phyloP scores from a whole-genome alignment of 768 basidiomycete genomes.

The Mycena filopes region DNA sequence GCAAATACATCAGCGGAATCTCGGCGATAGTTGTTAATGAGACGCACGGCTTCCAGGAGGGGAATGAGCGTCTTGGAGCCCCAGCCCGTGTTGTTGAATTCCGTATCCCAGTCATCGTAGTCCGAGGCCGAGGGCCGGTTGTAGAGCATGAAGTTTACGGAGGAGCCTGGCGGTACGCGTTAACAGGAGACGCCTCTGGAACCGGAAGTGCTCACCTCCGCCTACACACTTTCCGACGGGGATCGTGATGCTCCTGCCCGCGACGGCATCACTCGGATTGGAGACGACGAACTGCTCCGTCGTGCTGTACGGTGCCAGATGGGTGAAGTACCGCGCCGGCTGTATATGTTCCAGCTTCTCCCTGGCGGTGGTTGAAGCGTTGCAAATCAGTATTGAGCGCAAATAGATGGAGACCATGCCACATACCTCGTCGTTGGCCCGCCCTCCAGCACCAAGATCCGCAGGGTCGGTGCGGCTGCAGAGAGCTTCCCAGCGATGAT shows the following conservation, averaged over 20 bases:
- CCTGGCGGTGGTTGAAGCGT: constrained; percentile 27
- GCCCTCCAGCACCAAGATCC: no score
- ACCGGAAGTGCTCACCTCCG: no score
- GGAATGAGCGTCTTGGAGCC: constrained; percentile 29
- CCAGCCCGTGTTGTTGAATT: constrained; percentile 37
- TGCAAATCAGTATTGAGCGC: no score
- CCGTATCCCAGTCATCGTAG: constrained; percentile 42
- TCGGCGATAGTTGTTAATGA: no score
- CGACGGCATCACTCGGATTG: not conserved
- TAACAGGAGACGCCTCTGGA: constrained; percentile 40
- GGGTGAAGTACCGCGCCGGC: constrained; percentile 46
- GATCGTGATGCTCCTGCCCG: not conserved
- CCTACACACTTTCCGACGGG: no score
- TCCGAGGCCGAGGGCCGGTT: constrained; percentile 30
- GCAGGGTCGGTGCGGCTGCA: no score
- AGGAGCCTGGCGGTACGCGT: constrained; percentile 48
- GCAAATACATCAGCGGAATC: no score
- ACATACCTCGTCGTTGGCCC: no score
- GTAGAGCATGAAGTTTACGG: constrained; percentile 50
- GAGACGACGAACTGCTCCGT: not conserved
- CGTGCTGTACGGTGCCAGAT: constrained; percentile 41
- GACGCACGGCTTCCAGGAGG: no score
- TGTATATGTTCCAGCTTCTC: constrained; percentile 48
- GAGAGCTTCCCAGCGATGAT: no score
- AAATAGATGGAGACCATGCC: no score